Evolutionary conservation across 2,329 filamentous ascomycete species (phyloP), one percentile per base, ranked within the genome.

Genomic region (Alternaria burnsii): DNA sequence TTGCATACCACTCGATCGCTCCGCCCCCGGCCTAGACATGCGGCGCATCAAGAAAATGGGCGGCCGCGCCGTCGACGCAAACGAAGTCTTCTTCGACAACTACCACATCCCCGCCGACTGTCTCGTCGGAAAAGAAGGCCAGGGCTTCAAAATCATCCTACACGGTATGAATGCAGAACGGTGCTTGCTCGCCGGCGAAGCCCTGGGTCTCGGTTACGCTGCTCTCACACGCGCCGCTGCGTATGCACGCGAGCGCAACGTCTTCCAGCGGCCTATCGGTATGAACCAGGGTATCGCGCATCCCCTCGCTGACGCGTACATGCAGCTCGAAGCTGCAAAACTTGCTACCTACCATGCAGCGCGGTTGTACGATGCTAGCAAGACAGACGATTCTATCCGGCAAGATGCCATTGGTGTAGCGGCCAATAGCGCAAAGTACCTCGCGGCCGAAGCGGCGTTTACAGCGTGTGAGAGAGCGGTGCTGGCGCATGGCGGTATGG

Each of bases 61-160:
- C 9, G 91, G 91, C 0, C 83, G 91, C 12, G 91, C 91, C 0
- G 88, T 96, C 1, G 92, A 95, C 70, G 91, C 92, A 0, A 96
- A 96, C 67, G 91, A 95, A 73, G 89, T 96, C 1, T 96, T 96
- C 77, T 95, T 96, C 74, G 91, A 95, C 76, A 86, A 89, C 66
- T 96, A 94, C 76, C 76, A 78, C 4, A 86, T 95, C 14, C 87
- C 89, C 0, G 83, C 84, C 0, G 82, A 87, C 41, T 82, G 87
- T 0, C 80, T 94, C 0, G 87, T 96, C 42, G 92, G 92, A 1
- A 74, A 86, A 32, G 90, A 95, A 75, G 88, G 89, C 5, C 84
- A 91, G 58, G 92, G 93, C 0, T 96, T 96, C 83, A 89, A 89
- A 70, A 90, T 93, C 56, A 74, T 75, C 22, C 69, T 84, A 5